Base-by-base conservation (phyloP, 257 asterid species). In the Henckelia pumila region DNA sequence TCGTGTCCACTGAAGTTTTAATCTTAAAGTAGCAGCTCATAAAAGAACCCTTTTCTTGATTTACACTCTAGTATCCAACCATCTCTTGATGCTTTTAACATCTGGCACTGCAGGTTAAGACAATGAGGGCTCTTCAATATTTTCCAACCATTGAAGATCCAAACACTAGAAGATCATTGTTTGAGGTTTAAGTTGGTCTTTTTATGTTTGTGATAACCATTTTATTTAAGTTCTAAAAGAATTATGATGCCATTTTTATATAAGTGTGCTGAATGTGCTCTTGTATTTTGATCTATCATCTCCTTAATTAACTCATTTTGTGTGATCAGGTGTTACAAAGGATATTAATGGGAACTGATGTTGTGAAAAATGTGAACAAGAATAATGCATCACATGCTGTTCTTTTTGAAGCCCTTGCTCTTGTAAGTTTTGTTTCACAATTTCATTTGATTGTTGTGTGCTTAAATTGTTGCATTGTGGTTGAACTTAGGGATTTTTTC, bases 321-420 rank as follows among this genome's bases (percentile, higher is more conserved):
- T 64, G 61, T 63, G 40, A 65, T 68, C 81, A 94, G 99, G 99
- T 95, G 75, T 77, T 95, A 76, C 99, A 95, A 72, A 81, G 96
- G 89, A 89, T 94, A 77, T 86, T 94, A 55, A 87, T 94, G 96
- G 99, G 98, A 79, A 94, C 99, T 52, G 99, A 94, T 75, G 99
- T 94, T 56, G 99, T 94, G 84, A 94, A 94, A 82, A 94, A 94
- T 78, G 99, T 94, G 78, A 94, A 94, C 89, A 94, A 94, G 87
- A 94, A 94, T 76, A 94, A 94, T 81, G 99, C 99, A 60, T 94
- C 99, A 28, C 99, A 94, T 82, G 99, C 99, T 75, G 99, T 94
- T 75, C 96, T 94, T 67, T 94, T 94, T 66, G 99, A 94, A 83
- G 97, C 99, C 64, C 99, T 94, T 85, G 93, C 98, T 63, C 96